Evolutionary conservation across 257 asterid genomes (phyloP).

Genomic region (Apocynum venetum): DNA sequence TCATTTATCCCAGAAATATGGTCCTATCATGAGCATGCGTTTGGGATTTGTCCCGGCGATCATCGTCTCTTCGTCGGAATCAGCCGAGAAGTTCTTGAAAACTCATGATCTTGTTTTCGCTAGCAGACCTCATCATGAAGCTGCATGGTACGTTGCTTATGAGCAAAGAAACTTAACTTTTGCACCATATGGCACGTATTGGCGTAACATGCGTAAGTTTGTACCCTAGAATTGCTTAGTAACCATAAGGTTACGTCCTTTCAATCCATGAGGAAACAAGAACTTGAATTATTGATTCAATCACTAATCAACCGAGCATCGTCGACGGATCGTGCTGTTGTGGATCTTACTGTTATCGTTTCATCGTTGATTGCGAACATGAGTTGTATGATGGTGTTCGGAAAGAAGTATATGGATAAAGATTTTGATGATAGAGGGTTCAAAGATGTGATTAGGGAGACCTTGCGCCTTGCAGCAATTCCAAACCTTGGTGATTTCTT

Average conservation of each 20-base stretch:
- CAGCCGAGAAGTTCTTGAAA: slow-evolving; percentile 21
- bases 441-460: slow-evolving; percentile 16
- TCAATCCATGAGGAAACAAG: slow-evolving; percentile 17
- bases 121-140: slow-evolving; percentile 20
- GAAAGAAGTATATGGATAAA: slow-evolving; percentile 22
- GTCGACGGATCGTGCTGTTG: background rate
- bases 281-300: slow-evolving; percentile 10
- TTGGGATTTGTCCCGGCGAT: slow-evolving; percentile 24
- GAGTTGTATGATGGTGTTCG: slow-evolving; percentile 24
- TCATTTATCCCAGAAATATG: slow-evolving; percentile 24
- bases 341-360: slow-evolving; percentile 16
- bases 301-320: slow-evolving; percentile 9
- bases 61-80: slow-evolving; percentile 17
- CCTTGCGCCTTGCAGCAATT: background rate
- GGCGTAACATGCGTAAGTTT: slow-evolving; percentile 24
- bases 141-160: slow-evolving; percentile 10
- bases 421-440: slow-evolving; percentile 24
- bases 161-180: slow-evolving; percentile 18
- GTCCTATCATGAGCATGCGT: slow-evolving; percentile 25
- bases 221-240: slow-evolving; percentile 19
- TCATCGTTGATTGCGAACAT: slow-evolving; percentile 14
- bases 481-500: slow-evolving; percentile 25
- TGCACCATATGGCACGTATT: slow-evolving; percentile 14
- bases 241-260: slow-evolving; percentile 12
- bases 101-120: slow-evolving; percentile 21